phyloP scores from a whole-genome alignment of 1,284 basidiomycete genomes.

The Exobasidium cylindrosporum region DNA sequence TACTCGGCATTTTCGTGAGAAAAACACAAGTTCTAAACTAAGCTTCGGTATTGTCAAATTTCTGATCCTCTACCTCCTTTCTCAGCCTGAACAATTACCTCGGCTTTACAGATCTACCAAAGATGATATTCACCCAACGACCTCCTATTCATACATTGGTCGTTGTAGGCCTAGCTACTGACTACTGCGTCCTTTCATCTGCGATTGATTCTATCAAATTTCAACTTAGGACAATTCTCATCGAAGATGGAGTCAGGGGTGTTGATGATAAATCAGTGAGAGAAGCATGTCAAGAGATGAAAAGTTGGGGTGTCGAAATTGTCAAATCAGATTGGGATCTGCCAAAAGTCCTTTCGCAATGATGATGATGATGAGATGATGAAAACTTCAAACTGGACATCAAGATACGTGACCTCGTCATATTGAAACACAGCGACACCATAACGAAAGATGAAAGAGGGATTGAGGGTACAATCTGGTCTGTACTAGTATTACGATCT shows the following conservation, averaged over 20 bases:
- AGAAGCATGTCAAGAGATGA: constrained; percentile 8
- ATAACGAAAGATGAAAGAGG: too few relatives aligned
- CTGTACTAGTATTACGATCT: too few relatives aligned
- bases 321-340: background rate
- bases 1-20: constrained; percentile 60
- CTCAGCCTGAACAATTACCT: constrained; percentile 44
- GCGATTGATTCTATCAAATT: constrained; percentile 60
- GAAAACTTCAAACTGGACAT: background rate
- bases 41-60: too few relatives aligned
- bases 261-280: constrained; percentile 9
- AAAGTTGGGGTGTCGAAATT: constrained; percentile 6
- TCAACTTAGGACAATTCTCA: constrained; percentile 58
- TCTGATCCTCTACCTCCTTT: background rate
- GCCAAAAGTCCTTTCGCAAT: background rate
- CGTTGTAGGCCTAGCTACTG: constrained; percentile 65
- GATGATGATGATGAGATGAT: background rate
- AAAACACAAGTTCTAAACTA: too few relatives aligned
- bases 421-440: too few relatives aligned
- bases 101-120: constrained; percentile 22
- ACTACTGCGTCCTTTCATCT: constrained; percentile 63
- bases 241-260: constrained; percentile 27
- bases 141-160: constrained; percentile 57
- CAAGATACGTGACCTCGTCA: too few relatives aligned
- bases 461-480: too few relatives aligned
- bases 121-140: constrained; percentile 35